phyloP scores from a whole-genome alignment of 768 basidiomycete species.

The Leccinum aurantiacum region DNA sequence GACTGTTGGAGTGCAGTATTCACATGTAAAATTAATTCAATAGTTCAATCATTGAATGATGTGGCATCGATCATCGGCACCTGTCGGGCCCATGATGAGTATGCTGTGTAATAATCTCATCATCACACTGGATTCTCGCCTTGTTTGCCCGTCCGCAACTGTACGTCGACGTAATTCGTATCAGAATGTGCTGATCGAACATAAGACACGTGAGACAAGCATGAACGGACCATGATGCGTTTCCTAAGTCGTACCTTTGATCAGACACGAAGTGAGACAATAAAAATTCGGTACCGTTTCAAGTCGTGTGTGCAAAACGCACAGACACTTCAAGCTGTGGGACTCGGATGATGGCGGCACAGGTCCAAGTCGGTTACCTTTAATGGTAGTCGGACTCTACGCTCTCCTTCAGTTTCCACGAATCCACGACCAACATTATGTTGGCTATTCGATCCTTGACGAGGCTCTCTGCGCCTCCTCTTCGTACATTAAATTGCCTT shows the following conservation, averaged over 20 bases:
- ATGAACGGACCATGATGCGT: background rate
- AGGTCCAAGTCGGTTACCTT: background rate
- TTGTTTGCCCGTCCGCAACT: background rate
- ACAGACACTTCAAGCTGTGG: background rate
- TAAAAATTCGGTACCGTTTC: background rate
- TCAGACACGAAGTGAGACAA: slow-evolving; percentile 5
- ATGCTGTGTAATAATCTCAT: background rate
- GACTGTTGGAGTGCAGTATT: background rate
- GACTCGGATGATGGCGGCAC: background rate
- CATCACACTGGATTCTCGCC: background rate
- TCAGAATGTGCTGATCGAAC: background rate
- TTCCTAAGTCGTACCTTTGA: background rate
- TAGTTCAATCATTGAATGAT: background rate
- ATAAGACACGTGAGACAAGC: background rate
- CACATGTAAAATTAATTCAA: background rate
- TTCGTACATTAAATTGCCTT: background rate
- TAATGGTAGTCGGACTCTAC: background rate
- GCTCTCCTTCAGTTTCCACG: background rate
- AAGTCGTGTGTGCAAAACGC: background rate
- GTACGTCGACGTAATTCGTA: background rate
- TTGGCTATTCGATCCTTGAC: background rate
- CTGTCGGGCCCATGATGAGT: background rate
- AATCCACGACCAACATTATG: slow-evolving; percentile 17
- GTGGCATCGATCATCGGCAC: background rate
- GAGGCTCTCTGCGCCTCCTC: slow-evolving; percentile 6